phyloP scores from a whole-genome alignment of 1,139 yeast species.

The Protomyces inouyei region DNA sequence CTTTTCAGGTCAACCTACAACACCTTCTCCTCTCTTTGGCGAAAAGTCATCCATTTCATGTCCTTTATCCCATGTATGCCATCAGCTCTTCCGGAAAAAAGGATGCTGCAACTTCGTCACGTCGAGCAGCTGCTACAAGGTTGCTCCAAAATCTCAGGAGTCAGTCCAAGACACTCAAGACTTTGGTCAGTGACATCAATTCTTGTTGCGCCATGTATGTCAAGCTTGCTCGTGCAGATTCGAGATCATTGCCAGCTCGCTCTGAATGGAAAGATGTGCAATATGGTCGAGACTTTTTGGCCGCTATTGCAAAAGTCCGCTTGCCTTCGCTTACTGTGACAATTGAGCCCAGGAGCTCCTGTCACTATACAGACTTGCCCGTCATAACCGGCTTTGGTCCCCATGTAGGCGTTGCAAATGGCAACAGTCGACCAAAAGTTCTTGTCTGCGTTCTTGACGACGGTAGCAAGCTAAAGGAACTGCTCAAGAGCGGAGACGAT shows the following conservation, averaged over 20 bases:
- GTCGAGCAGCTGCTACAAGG: slow-evolving; percentile 33
- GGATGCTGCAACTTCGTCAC: slow-evolving; percentile 28
- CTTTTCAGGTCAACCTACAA: slow-evolving; percentile 56
- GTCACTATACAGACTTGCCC: slow-evolving; percentile 51
- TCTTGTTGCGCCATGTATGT: slow-evolving; percentile 5
- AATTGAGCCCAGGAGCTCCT: slow-evolving; percentile 45
- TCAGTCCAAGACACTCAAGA: neutral
- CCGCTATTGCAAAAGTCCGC: slow-evolving; percentile 42
- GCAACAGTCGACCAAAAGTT: slow-evolving; percentile 54
- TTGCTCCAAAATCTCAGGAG: slow-evolving; percentile 13
- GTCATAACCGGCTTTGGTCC: slow-evolving; percentile 47
- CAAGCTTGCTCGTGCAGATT: slow-evolving; percentile 10
- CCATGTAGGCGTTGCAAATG: slow-evolving; percentile 60
- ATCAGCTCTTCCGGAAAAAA: slow-evolving; percentile 28
- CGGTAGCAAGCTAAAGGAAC: slow-evolving; percentile 21
- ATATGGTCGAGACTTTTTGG: slow-evolving; percentile 8
- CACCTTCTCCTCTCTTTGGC: slow-evolving; percentile 51
- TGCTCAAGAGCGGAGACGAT: slow-evolving; percentile 62
- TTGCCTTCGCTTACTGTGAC: slow-evolving; percentile 69
- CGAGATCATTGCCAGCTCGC: neutral
- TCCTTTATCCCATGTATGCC: slow-evolving; percentile 60
- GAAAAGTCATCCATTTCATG: slow-evolving; percentile 67
- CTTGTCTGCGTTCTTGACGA: slow-evolving; percentile 22
- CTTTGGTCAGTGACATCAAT: neutral
- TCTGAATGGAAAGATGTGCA: slow-evolving; percentile 1